Base-by-base conservation (phyloP, 2,329 filamentous ascomycete species). In the Cryoendolithus antarcticus region DNA sequence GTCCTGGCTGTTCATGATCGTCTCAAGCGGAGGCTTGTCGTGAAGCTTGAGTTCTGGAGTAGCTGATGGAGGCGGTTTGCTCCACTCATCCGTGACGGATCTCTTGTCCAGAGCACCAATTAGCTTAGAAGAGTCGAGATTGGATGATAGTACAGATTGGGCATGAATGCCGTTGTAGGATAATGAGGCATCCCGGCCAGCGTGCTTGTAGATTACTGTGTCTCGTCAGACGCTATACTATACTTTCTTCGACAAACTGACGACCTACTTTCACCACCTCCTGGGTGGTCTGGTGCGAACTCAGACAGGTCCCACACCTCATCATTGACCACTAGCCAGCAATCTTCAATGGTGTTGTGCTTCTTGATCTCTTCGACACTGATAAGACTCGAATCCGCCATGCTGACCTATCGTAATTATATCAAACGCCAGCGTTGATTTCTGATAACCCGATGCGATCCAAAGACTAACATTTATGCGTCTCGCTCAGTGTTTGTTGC, bases 321-420 rank as follows among this genome's bases (percentile, higher is more conserved):
- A 30, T 71, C 71, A 51, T 82, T 71, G 10, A 84, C 69, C 19
- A 81, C 77, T 43, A 83, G 72, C 80, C 80, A 84, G 49, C 64
- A 67, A 39, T 55, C 49, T 5, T 53, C 46, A 9, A 49, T 45
- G 8, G 46, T 47, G 41, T 50, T 51, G 45, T 58, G 55, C 37
- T 54, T 51, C 8, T 44, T 44, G 30, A 58, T 53, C 34, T 58
- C 54, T 11, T 51, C 24, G 24, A 39, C 37, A 12, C 34, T 36
- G 6, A 41, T 27, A 8, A 41, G 30, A 6, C 19, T 30, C 6
- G 11, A 6, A 31, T 35, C 32, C 27, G 32, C 38, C 38, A 40
- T 40, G 10, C 15, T 40, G 13, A 31, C 13, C 24, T 27, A 8
- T 8, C 6, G 7, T 7, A 27, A 27, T 27, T 6, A 27, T 8